These are phyloP conservation scores for Solanum chilense DNA, from an alignment of 257 asterid species.

Conservation along the genomic window DNA sequence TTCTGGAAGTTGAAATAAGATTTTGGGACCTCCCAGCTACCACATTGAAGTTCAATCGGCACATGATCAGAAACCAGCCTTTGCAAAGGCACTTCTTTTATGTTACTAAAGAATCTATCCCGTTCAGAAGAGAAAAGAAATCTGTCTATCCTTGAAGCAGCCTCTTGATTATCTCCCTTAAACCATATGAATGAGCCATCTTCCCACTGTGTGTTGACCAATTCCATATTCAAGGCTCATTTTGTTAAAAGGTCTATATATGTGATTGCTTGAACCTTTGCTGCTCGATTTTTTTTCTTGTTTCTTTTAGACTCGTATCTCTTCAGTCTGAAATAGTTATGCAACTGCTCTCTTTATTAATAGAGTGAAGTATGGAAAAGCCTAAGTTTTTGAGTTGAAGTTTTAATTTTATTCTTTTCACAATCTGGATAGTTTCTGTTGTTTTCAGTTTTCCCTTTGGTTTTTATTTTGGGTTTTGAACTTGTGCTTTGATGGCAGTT, in stretches of 20 bases:
- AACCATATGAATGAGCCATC: not conserved
- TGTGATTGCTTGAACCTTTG: not conserved
- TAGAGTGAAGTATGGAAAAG: not conserved
- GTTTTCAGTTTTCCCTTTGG: not conserved
- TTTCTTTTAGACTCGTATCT: not conserved
- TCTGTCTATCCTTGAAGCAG: not conserved
- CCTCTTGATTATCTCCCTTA: not conserved
- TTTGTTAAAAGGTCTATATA: not conserved
- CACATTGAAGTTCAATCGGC: not conserved
- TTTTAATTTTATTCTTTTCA: not conserved
- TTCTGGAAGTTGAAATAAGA: not conserved
- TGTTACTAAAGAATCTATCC: not conserved
- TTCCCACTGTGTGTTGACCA: not conserved
- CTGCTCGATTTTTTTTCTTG: not conserved
- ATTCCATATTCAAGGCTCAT: not conserved
- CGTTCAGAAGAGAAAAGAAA: not conserved
- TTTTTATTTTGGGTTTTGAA: not conserved
- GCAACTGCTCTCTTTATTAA: not conserved
- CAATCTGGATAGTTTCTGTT: not conserved
- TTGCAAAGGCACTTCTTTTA: not conserved
- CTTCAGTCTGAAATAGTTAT: not conserved
- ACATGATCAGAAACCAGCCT: not conserved
- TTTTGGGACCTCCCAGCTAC: not conserved
- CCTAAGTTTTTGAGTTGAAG: not conserved
- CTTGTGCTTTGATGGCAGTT: not conserved